phyloP scores from a whole-genome alignment of 306 rosid species.

The Sesbania bispinosa region DNA sequence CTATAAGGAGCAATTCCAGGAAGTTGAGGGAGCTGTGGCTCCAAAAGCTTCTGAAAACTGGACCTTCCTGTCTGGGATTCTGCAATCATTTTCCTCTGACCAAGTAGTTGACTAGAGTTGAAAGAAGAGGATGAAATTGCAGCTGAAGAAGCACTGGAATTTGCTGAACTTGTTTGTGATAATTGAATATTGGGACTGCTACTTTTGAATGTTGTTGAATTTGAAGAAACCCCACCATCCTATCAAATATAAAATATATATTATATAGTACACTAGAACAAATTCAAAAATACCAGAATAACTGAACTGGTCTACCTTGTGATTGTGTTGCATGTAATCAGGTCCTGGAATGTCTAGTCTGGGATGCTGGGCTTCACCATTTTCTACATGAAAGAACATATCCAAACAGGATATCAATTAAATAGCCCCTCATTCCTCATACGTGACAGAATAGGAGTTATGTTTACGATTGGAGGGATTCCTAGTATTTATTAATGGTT shows the following conservation, averaged over 20 bases:
- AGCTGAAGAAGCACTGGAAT: slow-evolving; percentile 33
- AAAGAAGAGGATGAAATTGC: slow-evolving; percentile 33
- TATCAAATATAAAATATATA: slow-evolving; percentile 22
- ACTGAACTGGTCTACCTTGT: slow-evolving; percentile 49
- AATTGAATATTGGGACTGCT: slow-evolving; percentile 21
- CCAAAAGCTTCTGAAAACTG: slow-evolving; percentile 88
- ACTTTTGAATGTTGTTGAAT: slow-evolving; percentile 28
- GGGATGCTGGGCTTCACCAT: slow-evolving; percentile 70
- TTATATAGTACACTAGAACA: slow-evolving; percentile 12
- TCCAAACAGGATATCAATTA: slow-evolving; percentile 12
- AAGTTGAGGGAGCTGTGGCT: slow-evolving; percentile 66
- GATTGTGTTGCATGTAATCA: slow-evolving; percentile 43
- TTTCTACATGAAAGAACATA: slow-evolving; percentile 48
- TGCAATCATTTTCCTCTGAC: slow-evolving; percentile 57
- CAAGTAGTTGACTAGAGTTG: slow-evolving; percentile 50
- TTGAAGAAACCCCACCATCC: slow-evolving; percentile 46
- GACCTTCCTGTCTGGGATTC: slow-evolving; percentile 73
- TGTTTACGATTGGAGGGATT: neutral
- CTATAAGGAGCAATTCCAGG: slow-evolving; percentile 85
- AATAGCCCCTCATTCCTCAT: neutral
- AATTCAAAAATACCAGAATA: slow-evolving; percentile 21
- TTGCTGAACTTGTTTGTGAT: slow-evolving; percentile 25
- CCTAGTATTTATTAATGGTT: neutral
- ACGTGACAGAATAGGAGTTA: neutral
- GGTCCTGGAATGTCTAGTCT: slow-evolving; percentile 58